These are phyloP conservation scores for Pleodorina starrii DNA, from an alignment of 139 green algal species.

Conservation along the genomic window DNA sequence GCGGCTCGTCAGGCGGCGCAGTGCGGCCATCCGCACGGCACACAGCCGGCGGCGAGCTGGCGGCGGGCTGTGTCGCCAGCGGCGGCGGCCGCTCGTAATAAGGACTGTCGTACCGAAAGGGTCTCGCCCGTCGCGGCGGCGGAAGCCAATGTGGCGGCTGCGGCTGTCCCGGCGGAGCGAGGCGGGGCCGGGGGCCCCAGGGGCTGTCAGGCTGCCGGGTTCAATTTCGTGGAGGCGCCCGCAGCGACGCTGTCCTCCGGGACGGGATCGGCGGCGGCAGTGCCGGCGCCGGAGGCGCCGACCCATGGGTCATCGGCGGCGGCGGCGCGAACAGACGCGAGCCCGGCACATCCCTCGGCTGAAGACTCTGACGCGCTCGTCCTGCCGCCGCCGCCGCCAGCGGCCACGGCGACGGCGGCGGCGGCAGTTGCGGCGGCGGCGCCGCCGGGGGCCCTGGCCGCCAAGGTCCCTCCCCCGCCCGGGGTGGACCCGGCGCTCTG, in stretches of 20 bases:
- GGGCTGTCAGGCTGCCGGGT: not conserved
- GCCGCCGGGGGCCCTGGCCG: not conserved
- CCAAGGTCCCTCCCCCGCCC: not conserved
- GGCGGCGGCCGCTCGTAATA: no score
- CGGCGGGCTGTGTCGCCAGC: no score
- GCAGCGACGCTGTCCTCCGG: no score
- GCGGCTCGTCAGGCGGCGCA: not conserved
- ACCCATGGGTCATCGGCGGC: no score
- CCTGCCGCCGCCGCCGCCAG: not conserved
- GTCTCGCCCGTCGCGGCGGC: not conserved
- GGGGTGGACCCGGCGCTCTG: slow-evolving; percentile 24
- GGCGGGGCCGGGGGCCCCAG: no score
- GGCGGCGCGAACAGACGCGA: no score
- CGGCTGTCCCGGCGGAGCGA: not conserved
- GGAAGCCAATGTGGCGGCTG: no score
- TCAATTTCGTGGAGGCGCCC: no score
- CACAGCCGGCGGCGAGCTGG: not conserved
- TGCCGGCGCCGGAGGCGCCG: not conserved
- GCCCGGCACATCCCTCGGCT: no score
- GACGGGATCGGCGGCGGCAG: not conserved
- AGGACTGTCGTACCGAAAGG: not conserved
- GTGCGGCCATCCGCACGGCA: not conserved
- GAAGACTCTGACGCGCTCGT: no score
- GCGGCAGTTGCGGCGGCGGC: not conserved
- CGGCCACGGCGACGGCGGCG: not conserved